A percentile compares a stretch with the other conserved stretches of the same genome.
phyloP scores from a whole-genome alignment of 2,329 filamentous ascomycete species.

The Raffaelea ambrosiae region DNA sequence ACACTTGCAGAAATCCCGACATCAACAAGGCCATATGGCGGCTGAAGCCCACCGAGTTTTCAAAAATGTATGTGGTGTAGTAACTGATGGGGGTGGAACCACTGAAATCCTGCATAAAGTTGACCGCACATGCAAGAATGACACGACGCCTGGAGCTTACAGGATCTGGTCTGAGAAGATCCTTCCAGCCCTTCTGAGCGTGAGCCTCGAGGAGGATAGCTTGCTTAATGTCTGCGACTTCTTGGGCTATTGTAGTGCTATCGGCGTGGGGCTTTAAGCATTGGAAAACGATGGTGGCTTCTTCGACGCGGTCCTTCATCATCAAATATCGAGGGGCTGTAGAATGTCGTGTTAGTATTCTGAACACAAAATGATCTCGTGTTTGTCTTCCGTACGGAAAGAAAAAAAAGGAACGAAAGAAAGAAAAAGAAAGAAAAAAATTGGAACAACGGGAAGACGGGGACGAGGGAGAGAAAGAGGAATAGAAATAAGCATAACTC shows the following conservation, averaged over 20 bases:
- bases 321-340: conserved; percentile 25
- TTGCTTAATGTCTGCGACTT: conserved; percentile 7
- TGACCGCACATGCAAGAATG: neutral
- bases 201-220: conserved; percentile 8
- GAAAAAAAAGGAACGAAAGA: too few species aligned
- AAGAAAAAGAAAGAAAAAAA: too few species aligned
- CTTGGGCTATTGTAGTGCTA: neutral
- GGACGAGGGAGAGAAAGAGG: too few species aligned
- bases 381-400: too few species aligned
- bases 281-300: neutral
- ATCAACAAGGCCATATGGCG: neutral
- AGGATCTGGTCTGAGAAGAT: neutral
- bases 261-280: conserved; percentile 22
- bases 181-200: neutral
- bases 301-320: conserved; percentile 25
- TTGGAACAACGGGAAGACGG: too few species aligned
- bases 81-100: conserved; percentile 18
- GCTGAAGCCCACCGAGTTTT: neutral
- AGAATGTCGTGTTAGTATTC: too few species aligned
- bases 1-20: conserved; percentile 1
- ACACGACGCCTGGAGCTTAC: neutral
- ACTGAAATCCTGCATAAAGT: conserved; percentile 24
- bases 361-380: too few species aligned
- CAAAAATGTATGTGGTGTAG: neutral
- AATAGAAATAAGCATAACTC: too few species aligned